These are phyloP conservation scores for Fistulina hepatica DNA, from an alignment of 1,284 basidiomycete species.

Conservation along the genomic window DNA sequence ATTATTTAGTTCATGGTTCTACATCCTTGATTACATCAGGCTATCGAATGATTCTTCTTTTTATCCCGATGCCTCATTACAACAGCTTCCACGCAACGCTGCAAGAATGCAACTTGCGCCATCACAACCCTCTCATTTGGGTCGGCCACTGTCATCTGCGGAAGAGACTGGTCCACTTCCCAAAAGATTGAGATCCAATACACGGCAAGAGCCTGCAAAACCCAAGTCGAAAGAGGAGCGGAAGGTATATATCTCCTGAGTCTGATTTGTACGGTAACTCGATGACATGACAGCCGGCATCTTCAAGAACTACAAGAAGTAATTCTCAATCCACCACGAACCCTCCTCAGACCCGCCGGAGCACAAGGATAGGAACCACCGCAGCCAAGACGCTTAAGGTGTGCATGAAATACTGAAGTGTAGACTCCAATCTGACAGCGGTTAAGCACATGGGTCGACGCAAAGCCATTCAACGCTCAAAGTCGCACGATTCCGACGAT, in stretches of 20 bases:
- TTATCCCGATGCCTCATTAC: conserved; percentile 49
- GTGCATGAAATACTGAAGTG: too few relatives aligned
- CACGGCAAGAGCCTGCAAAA: conserved; percentile 40
- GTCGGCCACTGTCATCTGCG: conserved; percentile 65
- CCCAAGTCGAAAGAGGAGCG: conserved; percentile 45
- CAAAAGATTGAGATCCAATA: conserved; percentile 63
- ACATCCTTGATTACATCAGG: conserved; percentile 24
- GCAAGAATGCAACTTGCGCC: conserved; percentile 32
- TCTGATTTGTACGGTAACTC: too few relatives aligned
- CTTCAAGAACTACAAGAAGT: conserved; percentile 45
- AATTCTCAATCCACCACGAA: conserved; percentile 32
- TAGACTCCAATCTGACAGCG: background rate
- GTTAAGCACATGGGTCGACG: conserved; percentile 29
- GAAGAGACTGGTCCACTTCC: conserved; percentile 68
- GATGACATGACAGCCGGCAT: conserved; percentile 55
- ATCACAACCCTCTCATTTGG: conserved; percentile 34
- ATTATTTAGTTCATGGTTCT: conserved; percentile 10
- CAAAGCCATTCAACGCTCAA: conserved; percentile 32
- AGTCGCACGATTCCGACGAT: conserved; percentile 59
- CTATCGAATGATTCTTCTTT: conserved; percentile 51
- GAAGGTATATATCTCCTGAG: too few relatives aligned
- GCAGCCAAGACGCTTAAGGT: conserved; percentile 33
- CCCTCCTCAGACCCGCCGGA: conserved; percentile 45
- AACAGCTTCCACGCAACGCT: too few relatives aligned
- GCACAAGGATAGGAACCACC: conserved; percentile 48